Evolutionary conservation across 1,284 basidiomycete genomes (phyloP), one percentile per base, ranked within the genome.

Genomic region (Anthracocystis setariae): DNA sequence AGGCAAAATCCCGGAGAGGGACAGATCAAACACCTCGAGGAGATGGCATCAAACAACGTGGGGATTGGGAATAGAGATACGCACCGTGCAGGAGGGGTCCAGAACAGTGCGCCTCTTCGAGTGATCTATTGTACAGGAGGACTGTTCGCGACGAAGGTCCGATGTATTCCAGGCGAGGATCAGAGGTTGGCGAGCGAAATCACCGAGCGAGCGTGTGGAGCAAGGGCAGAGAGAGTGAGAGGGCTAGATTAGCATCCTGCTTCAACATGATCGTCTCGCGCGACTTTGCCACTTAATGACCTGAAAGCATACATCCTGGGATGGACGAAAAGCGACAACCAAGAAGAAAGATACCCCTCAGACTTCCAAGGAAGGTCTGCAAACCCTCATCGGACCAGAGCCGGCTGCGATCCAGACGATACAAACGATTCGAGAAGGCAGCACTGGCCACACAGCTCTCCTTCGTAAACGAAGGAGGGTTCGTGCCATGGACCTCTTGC

Each of bases 361-460:
- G 80, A 82, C 80, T 81, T 82, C 80, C 80, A 82, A 82, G 80
- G 80, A 82, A 82, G 80, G 80, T 81, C 79, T 80, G 75, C 64
- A 70, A 74, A 72, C 80, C 79, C 80, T 82, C 80, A 82, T 79
- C 71, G 58, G 62, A 74, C 75, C 80, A 82, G 69, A 74, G 78
- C 78, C 68, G 78, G 80, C 80, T 80, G 69, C 80, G 29, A 82
- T 77, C 78, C 77, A 65, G 50, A 57, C 77, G 75, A 82, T 80
- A 57, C 80, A 75, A 79, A 68, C 79, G 74, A 78, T 74, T 67
- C 66, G 60, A 64, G 49, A 65, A 52, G 40, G 70, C 73, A 59
- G 73, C 78, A 70, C 80, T 80, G 74, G 73, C 74, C 70, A 57
- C 58, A 73, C 66, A 50, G 58, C 78, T 76, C 78, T 82, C 78